Evolutionary conservation across 768 basidiomycete genomes (phyloP).

Genomic region (Boletus pseudo-olivaceus): DNA sequence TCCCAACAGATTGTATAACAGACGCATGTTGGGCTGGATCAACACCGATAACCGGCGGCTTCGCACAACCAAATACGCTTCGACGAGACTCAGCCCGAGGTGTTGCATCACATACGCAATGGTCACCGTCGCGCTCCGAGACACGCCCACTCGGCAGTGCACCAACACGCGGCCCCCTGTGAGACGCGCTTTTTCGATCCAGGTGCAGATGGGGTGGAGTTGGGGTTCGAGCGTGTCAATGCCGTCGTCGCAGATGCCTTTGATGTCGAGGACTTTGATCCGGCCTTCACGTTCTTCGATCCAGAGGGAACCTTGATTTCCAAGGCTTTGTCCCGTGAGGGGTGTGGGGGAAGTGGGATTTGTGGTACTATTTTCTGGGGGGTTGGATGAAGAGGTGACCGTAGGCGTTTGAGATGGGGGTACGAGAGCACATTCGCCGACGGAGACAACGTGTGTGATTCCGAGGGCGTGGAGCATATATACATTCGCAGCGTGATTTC

Average conservation of each 20-base stretch:
- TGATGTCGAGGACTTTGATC: conserved; percentile 88
- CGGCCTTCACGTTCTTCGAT: conserved; percentile 84
- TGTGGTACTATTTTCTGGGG: neutral
- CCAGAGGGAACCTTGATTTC: conserved; percentile 73
- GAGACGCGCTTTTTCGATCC: conserved; percentile 84
- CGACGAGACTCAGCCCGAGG: conserved; percentile 77
- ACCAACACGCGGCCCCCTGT: conserved; percentile 90
- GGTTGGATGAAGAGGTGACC: neutral
- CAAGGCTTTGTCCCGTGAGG: conserved; percentile 43
- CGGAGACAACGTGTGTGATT: conserved; percentile 95
- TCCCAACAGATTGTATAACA: conserved; percentile 90
- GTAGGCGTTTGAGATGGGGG: conserved; percentile 57
- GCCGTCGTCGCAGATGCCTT: conserved; percentile 93
- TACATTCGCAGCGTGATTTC: conserved; percentile 91
- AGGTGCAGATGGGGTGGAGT: conserved; percentile 83
- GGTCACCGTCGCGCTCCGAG: conserved; percentile 88
- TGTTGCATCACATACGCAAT: conserved; percentile 99
- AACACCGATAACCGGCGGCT: conserved; percentile 85
- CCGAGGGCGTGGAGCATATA: conserved; percentile 95
- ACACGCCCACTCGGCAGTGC: conserved; percentile 99
- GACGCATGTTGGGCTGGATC: conserved; percentile 94
- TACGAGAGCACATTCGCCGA: conserved; percentile 89
- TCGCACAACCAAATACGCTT: conserved; percentile 91
- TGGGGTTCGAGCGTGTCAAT: conserved; percentile 92
- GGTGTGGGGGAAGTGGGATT: conserved; percentile 27